Percentiles rank a stretch among this genome's conserved stretches.
Conservation (phyloP, 2,329 filamentous ascomycete species). For the Boeremia exigua region DNA sequence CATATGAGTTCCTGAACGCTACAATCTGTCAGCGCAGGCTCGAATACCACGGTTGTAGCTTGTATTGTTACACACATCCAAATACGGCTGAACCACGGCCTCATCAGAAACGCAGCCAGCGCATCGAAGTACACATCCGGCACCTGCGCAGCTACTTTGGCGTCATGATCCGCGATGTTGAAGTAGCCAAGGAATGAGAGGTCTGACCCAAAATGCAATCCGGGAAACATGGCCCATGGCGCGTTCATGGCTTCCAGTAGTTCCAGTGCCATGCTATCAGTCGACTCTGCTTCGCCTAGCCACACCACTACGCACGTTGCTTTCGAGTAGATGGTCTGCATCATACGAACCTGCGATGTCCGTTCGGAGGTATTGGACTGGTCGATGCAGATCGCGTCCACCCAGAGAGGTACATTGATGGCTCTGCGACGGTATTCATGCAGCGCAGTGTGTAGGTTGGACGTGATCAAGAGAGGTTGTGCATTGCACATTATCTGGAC, state of each 20-base stretch:
- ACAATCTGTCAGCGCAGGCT: not conserved
- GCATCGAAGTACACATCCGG: not conserved
- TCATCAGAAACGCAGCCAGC: conserved; percentile 3
- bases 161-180: not conserved
- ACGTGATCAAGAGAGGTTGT: not conserved
- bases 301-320: conserved; percentile 3
- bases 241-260: conserved; percentile 1
- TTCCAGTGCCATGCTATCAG: not conserved
- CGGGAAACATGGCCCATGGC: not conserved
- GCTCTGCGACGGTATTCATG: not conserved
- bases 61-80: conserved; percentile 4
- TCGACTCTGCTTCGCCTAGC: conserved; percentile 5
- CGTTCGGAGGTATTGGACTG: conserved; percentile 1
- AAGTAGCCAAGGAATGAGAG: not conserved
- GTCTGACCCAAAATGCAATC: not conserved
- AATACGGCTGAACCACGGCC: conserved; percentile 15
- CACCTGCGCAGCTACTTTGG: not conserved
- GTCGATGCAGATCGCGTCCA: conserved; percentile 9
- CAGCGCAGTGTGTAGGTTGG: not conserved
- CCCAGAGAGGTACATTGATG: not conserved
- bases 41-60: not conserved
- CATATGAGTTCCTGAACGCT: conserved; percentile 2
- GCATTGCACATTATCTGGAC: conserved; percentile 1
- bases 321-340: conserved; percentile 4
- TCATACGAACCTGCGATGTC: conserved; percentile 10